Base-by-base conservation (phyloP, 371 early-diverging fungal genomes). In the Funneliformis caledonium region DNA sequence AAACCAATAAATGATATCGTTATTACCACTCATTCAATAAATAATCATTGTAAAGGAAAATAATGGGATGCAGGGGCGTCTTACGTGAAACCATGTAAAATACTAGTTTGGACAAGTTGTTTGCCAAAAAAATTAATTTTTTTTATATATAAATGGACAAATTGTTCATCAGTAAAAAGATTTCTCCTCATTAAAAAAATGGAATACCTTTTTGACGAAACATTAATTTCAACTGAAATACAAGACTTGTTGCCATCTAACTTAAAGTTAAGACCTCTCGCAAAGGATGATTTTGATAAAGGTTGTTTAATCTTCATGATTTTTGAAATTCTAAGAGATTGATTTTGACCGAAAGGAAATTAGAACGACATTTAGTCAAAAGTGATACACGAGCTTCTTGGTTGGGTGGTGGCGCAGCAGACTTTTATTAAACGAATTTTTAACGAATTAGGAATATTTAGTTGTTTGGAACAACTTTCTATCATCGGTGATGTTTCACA, bases 241-340 rank as follows among this genome's bases (percentile, higher is more conserved):
- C 91, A 89, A 81, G 87, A 87, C 10, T 83, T 87, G 60, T 86
- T 98, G 62, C 94, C 96, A 33, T 85, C 86, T 6, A 95, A 94
- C 59, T 96, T 95, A 85, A 86, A 87, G 2, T 84, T 97, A 61
- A 90, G 97, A 14, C 95, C 98, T 4, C 91, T 98, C 50, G 92
- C 91, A 67, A 83, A 88, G 7, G 87, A 89, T n/a, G 98, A 98
- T 86, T 97, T 92, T 85, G 93, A 94, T 77, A 88, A 90, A 48
- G 92, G 92, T 77, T 65, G 26, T 31, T n/a, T 64, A n/a, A 65
- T 65, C n/a, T 8, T 56, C 14, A 16, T 12, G 12, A 14, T 4
- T 47, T 47, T 56, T 5, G 7, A 56, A 56, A 56, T 16, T 1
- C 19, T 2, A 4, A 14, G 4, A 60, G 22, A 14, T 14, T 60